Evolutionary conservation across 1,139 yeast genomes (phyloP).

Genomic region (Pichia sp.): DNA sequence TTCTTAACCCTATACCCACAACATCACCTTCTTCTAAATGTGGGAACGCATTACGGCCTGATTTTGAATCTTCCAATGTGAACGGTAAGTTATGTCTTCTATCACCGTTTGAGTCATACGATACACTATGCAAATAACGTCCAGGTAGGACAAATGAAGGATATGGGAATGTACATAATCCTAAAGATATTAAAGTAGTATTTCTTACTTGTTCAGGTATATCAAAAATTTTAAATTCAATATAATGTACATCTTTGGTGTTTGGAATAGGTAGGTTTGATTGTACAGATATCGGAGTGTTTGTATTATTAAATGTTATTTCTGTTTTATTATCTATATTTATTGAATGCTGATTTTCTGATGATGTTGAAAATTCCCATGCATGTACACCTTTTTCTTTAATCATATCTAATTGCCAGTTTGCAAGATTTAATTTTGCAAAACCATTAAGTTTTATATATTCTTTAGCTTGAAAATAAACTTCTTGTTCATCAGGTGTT

Average conservation of each 20-base stretch:
- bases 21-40: constrained; percentile 52
- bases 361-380: constrained; percentile 82
- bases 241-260: constrained; percentile 77
- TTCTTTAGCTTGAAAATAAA: constrained; percentile 66
- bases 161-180: constrained; percentile 46
- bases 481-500: constrained; percentile 70
- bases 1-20: constrained; percentile 60
- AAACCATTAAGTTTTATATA: constrained; percentile 49
- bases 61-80: constrained; percentile 3
- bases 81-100: constrained; percentile 50
- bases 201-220: constrained; percentile 44
- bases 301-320: constrained; percentile 60
- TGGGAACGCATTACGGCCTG: constrained; percentile 33
- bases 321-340: constrained; percentile 56
- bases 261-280: constrained; percentile 85
- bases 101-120: constrained; percentile 48
- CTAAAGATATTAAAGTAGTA: constrained; percentile 32
- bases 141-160: constrained; percentile 60
- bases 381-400: constrained; percentile 93
- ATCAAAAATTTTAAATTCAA: constrained; percentile 68
- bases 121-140: constrained; percentile 43
- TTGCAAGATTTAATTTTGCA: constrained; percentile 39
- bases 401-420: constrained; percentile 52
- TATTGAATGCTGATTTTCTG: constrained; percentile 52
- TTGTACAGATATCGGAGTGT: constrained; percentile 70